Evolutionary conservation across 2,329 filamentous ascomycete species (phyloP), one percentile per base, ranked within the genome.

Genomic region (Trichoderma gracile): DNA sequence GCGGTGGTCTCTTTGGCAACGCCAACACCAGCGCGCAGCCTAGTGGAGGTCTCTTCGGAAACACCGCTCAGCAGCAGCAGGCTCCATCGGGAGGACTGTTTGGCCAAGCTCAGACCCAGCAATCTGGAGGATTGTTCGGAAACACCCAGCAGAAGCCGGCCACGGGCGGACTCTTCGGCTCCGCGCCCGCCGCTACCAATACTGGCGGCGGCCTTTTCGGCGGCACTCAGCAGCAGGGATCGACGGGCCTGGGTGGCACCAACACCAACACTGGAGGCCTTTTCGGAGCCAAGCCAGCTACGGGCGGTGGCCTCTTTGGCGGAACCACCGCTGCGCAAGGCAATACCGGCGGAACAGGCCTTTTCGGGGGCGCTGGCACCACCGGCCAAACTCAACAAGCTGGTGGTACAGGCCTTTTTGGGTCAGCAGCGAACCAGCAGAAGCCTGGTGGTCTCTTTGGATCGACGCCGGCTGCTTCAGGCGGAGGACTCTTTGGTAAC

Each of bases 401-500:
- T 40, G 71, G 78, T 23, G 77, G 79, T 6, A 78, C 78, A 5
- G 79, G 83, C 1, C 74, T 86, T 3, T 88, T 88, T 63, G 84
- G 84, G 1, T 66, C 67, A 59, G 59, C 73, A 27, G 77, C 74
- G 57, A 73, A 75, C 57, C 75, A 77, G 49, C 76, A 78, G 67
- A 78, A 77, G 68, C 71, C 79, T 14, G 78, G 33, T 3, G 33
- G 84, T 38, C 73, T 87, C 17, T 89, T 89, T 67, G 84, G 85
- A 15, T 53, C 49, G 19, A 71, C 71, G 23, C 68, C 79, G 73
- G 78, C 80, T 55, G 79, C 81, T 56, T 69, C 79, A 15, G 79
- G 81, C 7, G 77, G 78, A 49, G 77, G 86, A 46, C 71, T 89
- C 3, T 90, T 91, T 68, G 84, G 84, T 1, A 73, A 70, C 53